phyloP scores from a whole-genome alignment of 106 monocot species.

The Dendrobium officinale region DNA sequence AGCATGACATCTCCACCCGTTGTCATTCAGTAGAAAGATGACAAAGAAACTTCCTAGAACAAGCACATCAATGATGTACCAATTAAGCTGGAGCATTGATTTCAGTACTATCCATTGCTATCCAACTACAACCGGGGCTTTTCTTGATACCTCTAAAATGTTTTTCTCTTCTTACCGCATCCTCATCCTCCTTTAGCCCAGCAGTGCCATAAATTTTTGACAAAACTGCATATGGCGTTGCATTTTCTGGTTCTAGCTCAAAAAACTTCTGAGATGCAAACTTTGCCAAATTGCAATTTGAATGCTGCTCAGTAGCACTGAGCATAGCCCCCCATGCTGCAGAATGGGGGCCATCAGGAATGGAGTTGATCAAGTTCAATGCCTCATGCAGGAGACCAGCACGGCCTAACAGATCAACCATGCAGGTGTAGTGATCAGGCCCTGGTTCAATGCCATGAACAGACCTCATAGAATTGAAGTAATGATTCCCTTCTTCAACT shows the following conservation, averaged over 20 bases:
- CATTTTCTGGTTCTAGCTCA: constrained; percentile 37
- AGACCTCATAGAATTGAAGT: constrained; percentile 26
- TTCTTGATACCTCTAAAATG: constrained; percentile 26
- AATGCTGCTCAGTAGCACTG: constrained; percentile 30
- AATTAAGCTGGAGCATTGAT: neutral
- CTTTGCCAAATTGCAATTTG: constrained; percentile 27
- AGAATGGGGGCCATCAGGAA: constrained; percentile 27
- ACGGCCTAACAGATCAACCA: constrained; percentile 39
- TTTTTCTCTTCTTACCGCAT: constrained; percentile 20
- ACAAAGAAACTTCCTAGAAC: too few species aligned
- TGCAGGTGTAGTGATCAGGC: constrained; percentile 35
- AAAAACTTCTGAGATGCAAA: constrained; percentile 27
- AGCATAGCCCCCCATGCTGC: constrained; percentile 47
- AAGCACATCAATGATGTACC: too few species aligned
- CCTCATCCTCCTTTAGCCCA: constrained; percentile 39
- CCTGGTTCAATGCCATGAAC: constrained; percentile 23
- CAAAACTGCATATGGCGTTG: constrained; percentile 35
- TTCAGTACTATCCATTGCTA: constrained; percentile 8
- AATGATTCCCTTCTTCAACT: constrained; percentile 24
- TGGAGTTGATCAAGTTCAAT: constrained; percentile 15
- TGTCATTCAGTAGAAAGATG: neutral
- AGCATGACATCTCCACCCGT: neutral
- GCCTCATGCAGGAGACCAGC: constrained; percentile 28
- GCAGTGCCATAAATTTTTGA: constrained; percentile 39
- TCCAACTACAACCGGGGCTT: constrained; percentile 56